Base-by-base conservation (phyloP, 768 basidiomycete species). In the Lyophyllum semitale region DNA sequence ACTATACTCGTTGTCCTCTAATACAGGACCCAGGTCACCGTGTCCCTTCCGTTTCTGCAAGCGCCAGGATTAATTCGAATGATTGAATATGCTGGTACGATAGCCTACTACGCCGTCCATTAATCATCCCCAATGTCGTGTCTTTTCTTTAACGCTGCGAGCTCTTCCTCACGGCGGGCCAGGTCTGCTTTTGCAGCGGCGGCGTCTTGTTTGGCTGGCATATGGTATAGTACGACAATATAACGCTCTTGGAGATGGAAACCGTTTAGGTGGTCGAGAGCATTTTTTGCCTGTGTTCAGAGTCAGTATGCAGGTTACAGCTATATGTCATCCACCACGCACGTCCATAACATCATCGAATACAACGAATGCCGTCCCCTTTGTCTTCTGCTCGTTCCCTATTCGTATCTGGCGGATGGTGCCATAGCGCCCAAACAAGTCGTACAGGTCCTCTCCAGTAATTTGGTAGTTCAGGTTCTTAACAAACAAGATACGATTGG, bases 241-340 rank as follows among this genome's bases (percentile, higher is more conserved):
- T 98, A 99, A 23, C 96, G 89, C 72, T 97, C 96, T 75, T 95
- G 94, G 55, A 99, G 71, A 75, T 99, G 96, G 77, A 99, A 99
- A 42, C 96, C 96, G 63, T 98, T 98, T 66, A 98, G 72, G 71
- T 97, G 95, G 67, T 95, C 95, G 53, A 97, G 84, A 0, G 96
- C 96, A 66, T 95, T 95, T 73, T 97, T 96, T 20, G 96, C 96
- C 92, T 97, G 66, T 27, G 46, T 38, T 35, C 48, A 50, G 44
- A 53, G 61, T 67, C 38, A 62, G 51, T 48, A 23, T 48, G 48
- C 41, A 35, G 35, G 15, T 41, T 11, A 30, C 26, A 55, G 27
- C 44, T 8, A 35, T 32, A 30, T 22, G 29, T 13, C 2, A 53
- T 15, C n/a, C 1, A 35, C 25, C 20, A 77, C 87, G 65, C 69